Evolutionary conservation across 352 stramenopile species (phyloP).

Genomic region (Phytophthora parvispora): DNA sequence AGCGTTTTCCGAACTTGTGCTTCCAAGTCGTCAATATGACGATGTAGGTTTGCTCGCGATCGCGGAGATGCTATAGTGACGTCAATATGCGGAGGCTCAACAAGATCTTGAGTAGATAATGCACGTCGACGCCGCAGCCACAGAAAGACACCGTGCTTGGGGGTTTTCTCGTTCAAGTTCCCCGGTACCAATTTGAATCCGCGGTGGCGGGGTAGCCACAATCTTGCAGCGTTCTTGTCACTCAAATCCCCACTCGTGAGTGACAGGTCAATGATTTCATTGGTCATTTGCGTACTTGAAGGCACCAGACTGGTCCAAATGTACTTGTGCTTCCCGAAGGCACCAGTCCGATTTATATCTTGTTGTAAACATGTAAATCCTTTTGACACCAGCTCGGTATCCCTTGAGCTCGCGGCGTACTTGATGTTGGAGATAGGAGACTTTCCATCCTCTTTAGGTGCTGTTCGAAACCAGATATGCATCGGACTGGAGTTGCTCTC

Average conservation of each 20-base stretch:
- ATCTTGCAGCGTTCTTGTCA: slow-evolving; percentile 66
- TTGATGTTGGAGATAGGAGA: slow-evolving; percentile 73
- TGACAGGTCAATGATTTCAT: slow-evolving; percentile 74
- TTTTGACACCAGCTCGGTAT: slow-evolving; percentile 80
- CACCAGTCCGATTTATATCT: slow-evolving; percentile 67
- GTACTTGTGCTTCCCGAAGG: slow-evolving; percentile 82
- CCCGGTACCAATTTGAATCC: slow-evolving; percentile 80
- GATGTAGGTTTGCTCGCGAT: slow-evolving; percentile 47
- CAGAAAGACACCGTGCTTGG: slow-evolving; percentile 67
- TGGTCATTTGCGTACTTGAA: slow-evolving; percentile 53
- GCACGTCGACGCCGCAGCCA: slow-evolving; percentile 63
- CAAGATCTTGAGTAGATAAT: slow-evolving; percentile 55
- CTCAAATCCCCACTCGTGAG: slow-evolving; percentile 74
- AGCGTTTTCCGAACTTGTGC: slow-evolving; percentile 75
- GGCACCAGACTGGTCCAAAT: slow-evolving; percentile 77
- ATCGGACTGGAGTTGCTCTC: slow-evolving; percentile 49
- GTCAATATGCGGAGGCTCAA: slow-evolving; percentile 52
- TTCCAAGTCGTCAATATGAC: slow-evolving; percentile 78
- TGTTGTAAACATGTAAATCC: slow-evolving; percentile 84
- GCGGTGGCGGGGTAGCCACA: slow-evolving; percentile 78
- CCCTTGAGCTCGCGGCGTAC: slow-evolving; percentile 65
- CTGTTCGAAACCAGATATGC: slow-evolving; percentile 73
- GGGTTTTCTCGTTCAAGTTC: slow-evolving; percentile 76
- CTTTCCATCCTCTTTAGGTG: slow-evolving; percentile 67
- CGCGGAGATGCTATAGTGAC: slow-evolving; percentile 48